These are phyloP conservation scores for Aegilops longissima DNA, from an alignment of 176 grass and related monocot species.

Conservation along the genomic window DNA sequence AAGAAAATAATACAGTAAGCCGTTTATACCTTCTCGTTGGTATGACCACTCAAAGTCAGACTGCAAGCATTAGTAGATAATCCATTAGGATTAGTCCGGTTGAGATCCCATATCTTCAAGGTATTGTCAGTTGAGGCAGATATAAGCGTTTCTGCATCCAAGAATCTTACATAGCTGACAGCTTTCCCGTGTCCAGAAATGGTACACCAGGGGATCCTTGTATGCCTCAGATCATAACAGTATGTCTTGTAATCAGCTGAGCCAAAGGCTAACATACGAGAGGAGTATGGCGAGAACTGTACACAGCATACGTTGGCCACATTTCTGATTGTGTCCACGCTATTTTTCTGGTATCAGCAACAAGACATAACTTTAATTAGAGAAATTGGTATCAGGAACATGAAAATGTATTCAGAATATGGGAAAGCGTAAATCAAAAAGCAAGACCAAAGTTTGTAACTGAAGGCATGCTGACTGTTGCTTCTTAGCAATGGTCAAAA, in stretches of 20 bases:
- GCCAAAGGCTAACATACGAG: conserved; percentile 82
- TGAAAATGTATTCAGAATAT: not conserved
- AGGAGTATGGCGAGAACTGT: conserved; percentile 88
- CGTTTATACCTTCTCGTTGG: conserved; percentile 81
- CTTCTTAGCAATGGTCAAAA: not conserved
- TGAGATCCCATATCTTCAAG: conserved; percentile 98
- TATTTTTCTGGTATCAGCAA: conserved; percentile 63
- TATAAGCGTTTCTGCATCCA: conserved; percentile 79
- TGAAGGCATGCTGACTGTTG: not conserved
- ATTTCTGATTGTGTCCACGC: conserved; percentile 76
- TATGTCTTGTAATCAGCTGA: conserved; percentile 90
- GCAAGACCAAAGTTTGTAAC: not conserved
- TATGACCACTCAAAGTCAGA: conserved; percentile 79
- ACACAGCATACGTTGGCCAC: conserved; percentile 92
- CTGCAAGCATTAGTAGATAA: conserved; percentile 66
- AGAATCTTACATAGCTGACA: conserved; percentile 91
- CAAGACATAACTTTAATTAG: conserved; percentile 26
- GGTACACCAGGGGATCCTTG: conserved; percentile 95
- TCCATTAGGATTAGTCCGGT: conserved; percentile 56
- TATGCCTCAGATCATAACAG: conserved; percentile 97
- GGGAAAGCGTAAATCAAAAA: not conserved
- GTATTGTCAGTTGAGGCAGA: conserved; percentile 95
- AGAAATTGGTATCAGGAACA: not conserved
- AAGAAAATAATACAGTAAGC: conserved; percentile 8
- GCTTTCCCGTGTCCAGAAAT: conserved; percentile 92